Evolutionary conservation across 768 basidiomycete species (phyloP), one percentile per base, ranked within the genome.

Genomic region (Zangia roseola): DNA sequence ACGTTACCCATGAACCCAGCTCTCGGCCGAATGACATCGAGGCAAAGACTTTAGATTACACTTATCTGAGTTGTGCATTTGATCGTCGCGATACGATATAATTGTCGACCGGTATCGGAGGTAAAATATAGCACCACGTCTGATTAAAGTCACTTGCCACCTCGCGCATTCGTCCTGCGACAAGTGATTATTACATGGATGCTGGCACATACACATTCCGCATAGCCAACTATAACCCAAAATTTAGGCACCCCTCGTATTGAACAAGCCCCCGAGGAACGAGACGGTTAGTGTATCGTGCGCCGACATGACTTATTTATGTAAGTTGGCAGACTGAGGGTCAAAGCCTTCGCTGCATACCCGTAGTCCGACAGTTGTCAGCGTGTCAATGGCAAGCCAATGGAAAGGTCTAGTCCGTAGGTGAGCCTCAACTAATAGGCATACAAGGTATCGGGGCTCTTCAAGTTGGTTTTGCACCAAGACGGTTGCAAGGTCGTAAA

Each of bases 161-260:
- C n/a, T n/a, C n/a, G n/a, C n/a, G n/a, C n/a, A n/a, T n/a, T n/a
- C n/a, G n/a, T n/a, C n/a, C n/a, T n/a, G n/a, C n/a, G n/a, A n/a
- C n/a, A n/a, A n/a, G n/a, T n/a, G n/a, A n/a, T n/a, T n/a, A n/a
- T n/a, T n/a, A n/a, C n/a, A n/a, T n/a, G n/a, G n/a, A n/a, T n/a
- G n/a, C 17, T 12, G 20, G 26, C 17, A 76, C 81, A 68, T 62
- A 84, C 84, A 82, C 85, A 83, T 84, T 50, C 85, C 85, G 65
- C 81, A 82, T 24, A 84, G 63, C 78, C 80, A 84, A 10, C 72
- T 72, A 68, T n/a, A n/a, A n/a, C n/a, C n/a, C n/a, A 84, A 52
- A 23, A 80, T 61, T 53, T 86, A 84, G 5, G 76, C 40, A 16
- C 75, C 74, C 34, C 53, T 54, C 6, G 59, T 40, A 10, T 43